phyloP scores from a whole-genome alignment of 2,329 filamentous ascomycete genomes.

The Aspergillus hiratsukae region DNA sequence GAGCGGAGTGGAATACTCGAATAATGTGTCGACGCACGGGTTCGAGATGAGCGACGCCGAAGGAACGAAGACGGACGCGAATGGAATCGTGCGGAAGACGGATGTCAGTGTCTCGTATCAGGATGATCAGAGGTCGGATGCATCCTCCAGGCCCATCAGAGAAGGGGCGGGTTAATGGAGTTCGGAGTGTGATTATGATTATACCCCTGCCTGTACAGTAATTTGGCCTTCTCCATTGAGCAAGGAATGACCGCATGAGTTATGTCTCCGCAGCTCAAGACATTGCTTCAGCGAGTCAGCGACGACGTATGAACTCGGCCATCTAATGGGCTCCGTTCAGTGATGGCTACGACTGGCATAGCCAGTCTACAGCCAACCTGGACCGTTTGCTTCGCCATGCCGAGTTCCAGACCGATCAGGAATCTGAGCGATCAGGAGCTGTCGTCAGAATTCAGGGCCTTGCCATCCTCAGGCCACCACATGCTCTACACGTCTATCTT shows the following conservation, averaged over 20 bases:
- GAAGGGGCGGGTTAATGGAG: background rate
- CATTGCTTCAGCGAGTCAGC: too few relatives aligned
- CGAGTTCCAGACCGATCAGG: too few relatives aligned
- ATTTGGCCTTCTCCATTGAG: too few relatives aligned
- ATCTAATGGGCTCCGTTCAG: too few relatives aligned
- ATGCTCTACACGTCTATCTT: background rate
- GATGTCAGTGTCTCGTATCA: constrained; percentile 3
- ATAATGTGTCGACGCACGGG: background rate
- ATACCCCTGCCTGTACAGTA: background rate
- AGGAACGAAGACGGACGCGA: background rate
- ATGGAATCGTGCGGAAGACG: background rate
- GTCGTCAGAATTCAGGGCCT: too few relatives aligned
- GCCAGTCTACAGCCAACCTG: too few relatives aligned
- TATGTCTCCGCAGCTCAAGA: too few relatives aligned
- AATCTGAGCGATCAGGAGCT: too few relatives aligned
- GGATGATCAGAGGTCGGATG: constrained; percentile 5
- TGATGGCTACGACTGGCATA: too few relatives aligned
- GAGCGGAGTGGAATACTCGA: background rate
- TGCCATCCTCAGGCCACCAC: background rate
- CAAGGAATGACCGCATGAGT: too few relatives aligned
- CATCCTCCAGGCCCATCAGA: constrained; percentile 1
- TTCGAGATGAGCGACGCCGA: background rate
- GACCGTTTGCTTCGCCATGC: too few relatives aligned
- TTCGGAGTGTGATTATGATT: background rate
- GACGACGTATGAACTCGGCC: too few relatives aligned